A percentile compares a stretch with the other conserved stretches of the same genome.
These are phyloP conservation scores for Prototheca wickerhamii DNA, from an alignment of 163 green algal genomes.

Conservation along the genomic window DNA sequence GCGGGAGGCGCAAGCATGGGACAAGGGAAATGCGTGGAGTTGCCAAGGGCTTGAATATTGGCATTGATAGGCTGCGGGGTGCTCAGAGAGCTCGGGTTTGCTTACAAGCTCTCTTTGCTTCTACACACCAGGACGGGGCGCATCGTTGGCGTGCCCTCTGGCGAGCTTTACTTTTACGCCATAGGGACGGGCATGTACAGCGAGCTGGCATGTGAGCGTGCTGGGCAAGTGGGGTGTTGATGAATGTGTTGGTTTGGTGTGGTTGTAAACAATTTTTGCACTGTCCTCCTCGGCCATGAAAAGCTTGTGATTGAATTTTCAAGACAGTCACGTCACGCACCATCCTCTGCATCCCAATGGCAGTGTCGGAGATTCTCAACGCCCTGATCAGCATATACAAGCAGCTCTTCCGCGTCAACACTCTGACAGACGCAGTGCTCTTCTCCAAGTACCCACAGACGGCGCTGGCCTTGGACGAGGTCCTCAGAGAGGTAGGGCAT, in stretches of 20 bases:
- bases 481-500: constrained; percentile 18
- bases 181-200: constrained; percentile 74
- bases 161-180: constrained; percentile 59
- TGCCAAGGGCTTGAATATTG: not conserved
- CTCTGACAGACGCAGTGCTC: constrained; percentile 18
- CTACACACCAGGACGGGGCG: constrained; percentile 37
- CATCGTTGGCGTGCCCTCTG: constrained; percentile 42
- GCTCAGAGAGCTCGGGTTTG: not conserved
- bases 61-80: too few relatives aligned
- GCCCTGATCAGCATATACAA: constrained; percentile 16
- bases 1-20: constrained; percentile 3
- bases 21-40: not conserved
- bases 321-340: too few relatives aligned
- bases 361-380: constrained; percentile 22
- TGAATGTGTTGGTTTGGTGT: too few relatives aligned
- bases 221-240: too few relatives aligned
- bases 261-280: too few relatives aligned
- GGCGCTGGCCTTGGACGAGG: constrained; percentile 24
- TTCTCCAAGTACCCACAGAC: constrained; percentile 19
- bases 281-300: too few relatives aligned
- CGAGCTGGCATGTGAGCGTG: constrained; percentile 63
- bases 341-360: constrained; percentile 2
- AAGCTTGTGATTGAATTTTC: too few relatives aligned
- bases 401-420: constrained; percentile 9
- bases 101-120: not conserved